phyloP scores from a whole-genome alignment of 371 early-diverging fungal species.

The Haplosporangium sp. region DNA sequence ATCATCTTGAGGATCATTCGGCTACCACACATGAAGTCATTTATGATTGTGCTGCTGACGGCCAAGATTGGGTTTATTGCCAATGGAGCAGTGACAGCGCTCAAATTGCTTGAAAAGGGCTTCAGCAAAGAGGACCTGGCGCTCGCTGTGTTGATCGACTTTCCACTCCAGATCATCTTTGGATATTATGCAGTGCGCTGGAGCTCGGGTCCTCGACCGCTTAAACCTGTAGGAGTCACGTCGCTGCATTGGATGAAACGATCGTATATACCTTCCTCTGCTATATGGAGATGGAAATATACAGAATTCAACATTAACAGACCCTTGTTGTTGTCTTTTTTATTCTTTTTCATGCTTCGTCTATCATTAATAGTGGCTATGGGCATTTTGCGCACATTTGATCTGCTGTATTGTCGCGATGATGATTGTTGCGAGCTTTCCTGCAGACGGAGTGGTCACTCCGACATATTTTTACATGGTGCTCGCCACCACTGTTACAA shows the following conservation, averaged over 20 bases:
- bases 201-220: constrained; percentile 88
- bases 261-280: neutral
- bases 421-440: constrained; percentile 83
- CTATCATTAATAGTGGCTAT: constrained; percentile 78
- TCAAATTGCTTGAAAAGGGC: constrained; percentile 94
- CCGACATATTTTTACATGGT: constrained; percentile 83
- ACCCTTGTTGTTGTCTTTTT: neutral
- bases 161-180: constrained; percentile 95
- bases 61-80: constrained; percentile 95
- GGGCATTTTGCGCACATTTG: constrained; percentile 89
- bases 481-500: constrained; percentile 82
- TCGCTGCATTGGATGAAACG: neutral
- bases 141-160: constrained; percentile 91
- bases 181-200: constrained; percentile 97
- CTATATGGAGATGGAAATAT: no score
- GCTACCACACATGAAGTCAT: constrained; percentile 72
- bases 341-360: constrained; percentile 1
- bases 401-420: constrained; percentile 82
- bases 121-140: constrained; percentile 95
- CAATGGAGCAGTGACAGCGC: constrained; percentile 91
- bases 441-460: constrained; percentile 71
- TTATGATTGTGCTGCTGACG: constrained; percentile 82
- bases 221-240: constrained; percentile 79
- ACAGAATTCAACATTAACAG: neutral
- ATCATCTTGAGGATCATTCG: constrained; percentile 48